A percentile compares a stretch with the other conserved stretches of the same genome.
These are phyloP conservation scores for Vigna reflexopilosa DNA, from an alignment of 306 rosid species.

Conservation along the genomic window DNA sequence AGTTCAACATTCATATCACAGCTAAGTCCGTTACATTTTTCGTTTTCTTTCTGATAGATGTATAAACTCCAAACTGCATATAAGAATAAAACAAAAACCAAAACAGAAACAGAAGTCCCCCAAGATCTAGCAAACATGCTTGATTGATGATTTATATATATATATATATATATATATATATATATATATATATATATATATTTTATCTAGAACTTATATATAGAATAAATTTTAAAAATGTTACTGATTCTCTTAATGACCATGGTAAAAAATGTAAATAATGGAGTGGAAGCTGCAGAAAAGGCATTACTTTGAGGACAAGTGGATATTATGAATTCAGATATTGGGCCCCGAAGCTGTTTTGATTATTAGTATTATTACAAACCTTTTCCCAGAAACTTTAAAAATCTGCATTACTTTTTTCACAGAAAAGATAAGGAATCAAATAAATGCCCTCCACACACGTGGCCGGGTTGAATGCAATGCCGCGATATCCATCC, in stretches of 20 bases:
- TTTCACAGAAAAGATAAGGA: constrained; percentile 38
- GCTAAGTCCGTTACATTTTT: background rate
- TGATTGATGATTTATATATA: background rate
- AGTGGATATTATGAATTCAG: constrained; percentile 50
- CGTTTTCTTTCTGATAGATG: background rate
- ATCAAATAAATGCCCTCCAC: constrained; percentile 39
- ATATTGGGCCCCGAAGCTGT: constrained; percentile 44
- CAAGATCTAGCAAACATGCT: background rate
- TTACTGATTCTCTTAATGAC: background rate
- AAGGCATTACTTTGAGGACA: constrained; percentile 43
- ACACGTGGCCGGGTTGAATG: constrained; percentile 40
- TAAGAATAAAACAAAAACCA: background rate
- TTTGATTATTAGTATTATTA: constrained; percentile 20
- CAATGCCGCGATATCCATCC: constrained; percentile 40
- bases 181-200: background rate
- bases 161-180: background rate
- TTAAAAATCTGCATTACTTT: constrained; percentile 43
- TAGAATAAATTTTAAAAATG: background rate
- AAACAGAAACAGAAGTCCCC: background rate
- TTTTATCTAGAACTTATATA: background rate
- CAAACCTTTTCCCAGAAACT: background rate
- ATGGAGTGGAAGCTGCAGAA: constrained; percentile 12
- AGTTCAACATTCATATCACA: constrained; percentile 5
- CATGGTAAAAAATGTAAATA: constrained; percentile 16
- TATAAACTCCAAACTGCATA: background rate